Percentiles rank a stretch among this genome's conserved stretches.
phyloP scores from a whole-genome alignment of 768 basidiomycete species.

The Leccinum longicurvipes region DNA sequence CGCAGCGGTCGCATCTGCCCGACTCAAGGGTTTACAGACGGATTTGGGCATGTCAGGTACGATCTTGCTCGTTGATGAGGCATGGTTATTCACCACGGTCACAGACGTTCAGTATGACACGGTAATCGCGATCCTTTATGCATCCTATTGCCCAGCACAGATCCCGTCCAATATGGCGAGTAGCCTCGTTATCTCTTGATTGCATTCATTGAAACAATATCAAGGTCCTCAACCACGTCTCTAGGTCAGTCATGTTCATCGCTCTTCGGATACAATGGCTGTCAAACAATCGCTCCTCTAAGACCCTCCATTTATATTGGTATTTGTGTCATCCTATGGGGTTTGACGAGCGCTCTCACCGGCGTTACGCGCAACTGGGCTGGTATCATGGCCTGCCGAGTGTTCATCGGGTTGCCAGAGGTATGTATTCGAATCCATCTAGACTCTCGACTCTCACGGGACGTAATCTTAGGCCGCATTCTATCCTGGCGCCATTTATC shows the following conservation, averaged over 20 bases:
- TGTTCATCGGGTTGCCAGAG: neutral
- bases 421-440: neutral
- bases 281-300: neutral
- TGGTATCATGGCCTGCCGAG: neutral
- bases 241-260: conserved; percentile 35
- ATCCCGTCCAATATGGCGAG: conserved; percentile 23
- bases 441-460: conserved; percentile 38
- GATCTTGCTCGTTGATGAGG: neutral
- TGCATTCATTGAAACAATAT: neutral
- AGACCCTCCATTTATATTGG: conserved; percentile 44
- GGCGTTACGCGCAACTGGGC: neutral
- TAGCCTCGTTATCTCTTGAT: neutral
- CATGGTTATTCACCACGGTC: neutral
- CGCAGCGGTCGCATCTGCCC: conserved; percentile 46
- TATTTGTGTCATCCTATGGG: neutral
- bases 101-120: conserved; percentile 55
- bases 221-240: conserved; percentile 53
- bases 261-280: neutral
- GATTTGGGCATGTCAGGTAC: conserved; percentile 46
- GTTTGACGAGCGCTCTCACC: neutral
- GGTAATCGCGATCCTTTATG: conserved; percentile 52
- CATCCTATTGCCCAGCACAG: conserved; percentile 61
- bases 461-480: conserved; percentile 46
- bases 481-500: conserved; percentile 56
- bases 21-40: conserved; percentile 48